Evolutionary conservation across 2,329 filamentous ascomycete species (phyloP), one percentile per base, ranked within the genome.

Genomic region (Chrysoporthe austroafricana): DNA sequence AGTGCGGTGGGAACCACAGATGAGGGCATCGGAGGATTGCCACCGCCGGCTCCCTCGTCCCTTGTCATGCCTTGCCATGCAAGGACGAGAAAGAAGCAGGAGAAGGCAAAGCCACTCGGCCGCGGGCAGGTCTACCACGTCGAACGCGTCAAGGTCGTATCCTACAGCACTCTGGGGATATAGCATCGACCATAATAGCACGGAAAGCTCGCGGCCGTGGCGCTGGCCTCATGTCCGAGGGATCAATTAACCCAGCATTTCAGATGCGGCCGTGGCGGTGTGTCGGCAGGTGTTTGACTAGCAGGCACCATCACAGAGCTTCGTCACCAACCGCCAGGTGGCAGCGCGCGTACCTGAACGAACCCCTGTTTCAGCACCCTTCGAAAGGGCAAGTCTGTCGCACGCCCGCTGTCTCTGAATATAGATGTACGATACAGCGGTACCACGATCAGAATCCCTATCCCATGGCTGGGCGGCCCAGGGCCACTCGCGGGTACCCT

Each of bases 311-410:
- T 48, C 63, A 36, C 34, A 60, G 52, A 66, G 48, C 42, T 44
- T 66, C 57, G 60, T 67, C 64, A 50, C 56, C 61, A 42, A 54
- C n/a, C 36, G 36, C n/a, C n/a, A 26, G 34, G 11, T 32, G 50
- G 8, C 36, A 56, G 32, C 32, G 32, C 14, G 1, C 7, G n/a
- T 42, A 14, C n/a, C n/a, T 60, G 36, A 50, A 48, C 34, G 48
- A 44, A 39, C 56, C 61, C 61, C 64, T 69, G 67, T 69, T 69
- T 67, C 67, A 69, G 57, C 48, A 65, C 48, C 34, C 57, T 36
- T 57, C 52, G 60, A 66, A 52, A 43, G 46, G 56, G 60, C 42
- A 67, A 39, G 26, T 18, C 32, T 34, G 18, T 63, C 60, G 60
- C 46, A 44, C 36, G 50, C 44, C 50, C 54, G 32, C 36, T n/a